phyloP scores from a whole-genome alignment of 192 early-diverging fungal species.

The Phycomyces blakesleeanus region DNA sequence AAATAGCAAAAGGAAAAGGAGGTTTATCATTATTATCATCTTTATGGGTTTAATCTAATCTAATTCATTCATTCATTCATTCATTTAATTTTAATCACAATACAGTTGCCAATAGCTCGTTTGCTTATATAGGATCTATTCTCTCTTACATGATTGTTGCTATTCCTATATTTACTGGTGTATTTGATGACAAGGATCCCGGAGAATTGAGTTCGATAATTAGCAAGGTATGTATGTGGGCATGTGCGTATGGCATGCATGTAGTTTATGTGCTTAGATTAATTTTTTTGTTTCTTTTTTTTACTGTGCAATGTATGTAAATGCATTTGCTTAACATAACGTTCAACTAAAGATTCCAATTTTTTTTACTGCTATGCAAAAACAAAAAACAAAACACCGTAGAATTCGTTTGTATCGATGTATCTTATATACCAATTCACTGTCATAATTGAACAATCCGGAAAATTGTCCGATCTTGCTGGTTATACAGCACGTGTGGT shows the following conservation, averaged over 20 bases:
- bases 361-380: too few species aligned
- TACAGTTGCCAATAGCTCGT: slow-evolving; percentile 54
- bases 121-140: slow-evolving; percentile 76
- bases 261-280: too few species aligned
- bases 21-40: too few species aligned
- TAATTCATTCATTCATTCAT: too few species aligned
- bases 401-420: slow-evolving; percentile 79
- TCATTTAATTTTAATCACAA: not conserved
- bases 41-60: too few species aligned
- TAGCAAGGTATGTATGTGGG: slow-evolving; percentile 45
- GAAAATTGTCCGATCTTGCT: slow-evolving; percentile 69
- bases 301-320: too few species aligned
- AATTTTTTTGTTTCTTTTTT: too few species aligned
- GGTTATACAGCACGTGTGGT: slow-evolving; percentile 81
- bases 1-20: too few species aligned
- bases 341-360: too few species aligned
- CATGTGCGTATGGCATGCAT: not conserved
- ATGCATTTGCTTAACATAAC: too few species aligned
- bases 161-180: slow-evolving; percentile 77
- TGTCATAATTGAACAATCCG: slow-evolving; percentile 62
- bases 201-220: slow-evolving; percentile 74
- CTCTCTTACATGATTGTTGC: slow-evolving; percentile 79
- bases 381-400: not conserved
- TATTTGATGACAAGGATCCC: slow-evolving; percentile 65
- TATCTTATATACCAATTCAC: slow-evolving; percentile 82